phyloP scores from a whole-genome alignment of 2,329 filamentous ascomycete species.

The Rugonectria rugulosa region DNA sequence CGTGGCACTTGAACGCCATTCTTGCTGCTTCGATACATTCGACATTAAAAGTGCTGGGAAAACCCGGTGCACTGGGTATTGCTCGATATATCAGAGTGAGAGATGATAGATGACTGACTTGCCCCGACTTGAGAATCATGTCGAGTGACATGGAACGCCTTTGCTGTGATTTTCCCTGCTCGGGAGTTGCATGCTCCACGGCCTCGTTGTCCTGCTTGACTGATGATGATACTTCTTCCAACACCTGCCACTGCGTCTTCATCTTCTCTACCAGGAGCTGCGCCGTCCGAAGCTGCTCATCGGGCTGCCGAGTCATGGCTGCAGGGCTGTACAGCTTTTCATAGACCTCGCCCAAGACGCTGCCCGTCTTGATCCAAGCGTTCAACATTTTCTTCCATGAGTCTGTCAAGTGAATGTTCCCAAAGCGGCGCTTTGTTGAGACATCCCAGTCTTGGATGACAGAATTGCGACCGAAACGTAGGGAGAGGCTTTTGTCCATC shows the following conservation, averaged over 20 bases:
- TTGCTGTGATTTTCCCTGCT: background rate
- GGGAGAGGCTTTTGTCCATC: constrained; percentile 9
- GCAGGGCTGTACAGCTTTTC: constrained; percentile 9
- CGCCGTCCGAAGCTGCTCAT: constrained; percentile 1
- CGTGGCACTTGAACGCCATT: constrained; percentile 8
- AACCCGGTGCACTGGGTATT: constrained; percentile 4
- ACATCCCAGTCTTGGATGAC: constrained; percentile 13
- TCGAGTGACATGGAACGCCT: constrained; percentile 1
- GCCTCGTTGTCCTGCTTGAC: background rate
- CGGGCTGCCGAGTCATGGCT: background rate
- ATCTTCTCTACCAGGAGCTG: background rate
- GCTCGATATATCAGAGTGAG: constrained; percentile 14
- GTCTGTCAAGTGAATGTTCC: background rate
- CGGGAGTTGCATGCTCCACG: background rate
- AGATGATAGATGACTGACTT: constrained; percentile 3
- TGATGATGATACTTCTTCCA: constrained; percentile 1
- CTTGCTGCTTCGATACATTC: constrained; percentile 14
- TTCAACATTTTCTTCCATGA: constrained; percentile 9
- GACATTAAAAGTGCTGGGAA: constrained; percentile 3
- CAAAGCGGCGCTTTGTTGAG: constrained; percentile 2
- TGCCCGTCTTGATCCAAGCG: constrained; percentile 11
- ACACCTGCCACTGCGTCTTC: constrained; percentile 8
- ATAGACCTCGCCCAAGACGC: constrained; percentile 6
- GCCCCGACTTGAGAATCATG: constrained; percentile 10
- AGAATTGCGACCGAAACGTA: constrained; percentile 7